These are phyloP conservation scores for Kurtzmaniella quercitrusa DNA, from an alignment of 1,139 yeast genomes.

Conservation along the genomic window DNA sequence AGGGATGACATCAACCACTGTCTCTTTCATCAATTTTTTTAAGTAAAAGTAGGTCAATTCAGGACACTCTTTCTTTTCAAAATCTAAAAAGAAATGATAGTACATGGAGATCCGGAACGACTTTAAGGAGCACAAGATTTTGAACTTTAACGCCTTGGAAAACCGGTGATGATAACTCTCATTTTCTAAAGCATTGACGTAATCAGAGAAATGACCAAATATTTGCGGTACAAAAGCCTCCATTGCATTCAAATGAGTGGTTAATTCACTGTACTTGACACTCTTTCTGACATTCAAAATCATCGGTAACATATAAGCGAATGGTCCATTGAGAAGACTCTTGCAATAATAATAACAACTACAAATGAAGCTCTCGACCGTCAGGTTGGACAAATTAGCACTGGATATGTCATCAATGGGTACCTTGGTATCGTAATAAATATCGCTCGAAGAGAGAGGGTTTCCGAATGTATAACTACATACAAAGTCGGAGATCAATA, in stretches of 20 bases:
- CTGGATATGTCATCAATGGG: constrained; percentile 23
- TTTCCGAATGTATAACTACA: constrained; percentile 38
- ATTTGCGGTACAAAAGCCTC: constrained; percentile 5
- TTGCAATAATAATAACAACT: constrained; percentile 1
- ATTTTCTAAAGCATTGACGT: constrained; percentile 7
- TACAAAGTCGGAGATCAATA: constrained; percentile 30
- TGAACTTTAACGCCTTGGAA: constrained; percentile 12
- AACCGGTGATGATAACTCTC: constrained; percentile 9
- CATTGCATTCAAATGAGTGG: constrained; percentile 7
- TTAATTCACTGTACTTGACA: constrained; percentile 7
- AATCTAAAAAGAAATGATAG: constrained; percentile 22
- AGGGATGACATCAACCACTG: constrained; percentile 20
- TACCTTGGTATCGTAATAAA: constrained; percentile 30
- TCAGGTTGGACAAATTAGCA: constrained; percentile 25
- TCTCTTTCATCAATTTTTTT: constrained; percentile 17
- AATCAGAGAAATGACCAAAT: constrained; percentile 8
- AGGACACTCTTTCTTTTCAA: constrained; percentile 16
- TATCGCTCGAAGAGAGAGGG: constrained; percentile 26
- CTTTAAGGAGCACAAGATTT: constrained; percentile 14
- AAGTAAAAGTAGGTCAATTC: constrained; percentile 22
- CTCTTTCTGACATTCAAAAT: constrained; percentile 3
- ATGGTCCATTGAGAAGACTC: constrained; percentile 7
- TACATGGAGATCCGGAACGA: constrained; percentile 16
- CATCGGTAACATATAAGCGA: constrained; percentile 5
- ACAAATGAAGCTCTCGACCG: constrained; percentile 22